Base-by-base conservation (phyloP, 768 basidiomycete species). In the Mycena leptocephala region DNA sequence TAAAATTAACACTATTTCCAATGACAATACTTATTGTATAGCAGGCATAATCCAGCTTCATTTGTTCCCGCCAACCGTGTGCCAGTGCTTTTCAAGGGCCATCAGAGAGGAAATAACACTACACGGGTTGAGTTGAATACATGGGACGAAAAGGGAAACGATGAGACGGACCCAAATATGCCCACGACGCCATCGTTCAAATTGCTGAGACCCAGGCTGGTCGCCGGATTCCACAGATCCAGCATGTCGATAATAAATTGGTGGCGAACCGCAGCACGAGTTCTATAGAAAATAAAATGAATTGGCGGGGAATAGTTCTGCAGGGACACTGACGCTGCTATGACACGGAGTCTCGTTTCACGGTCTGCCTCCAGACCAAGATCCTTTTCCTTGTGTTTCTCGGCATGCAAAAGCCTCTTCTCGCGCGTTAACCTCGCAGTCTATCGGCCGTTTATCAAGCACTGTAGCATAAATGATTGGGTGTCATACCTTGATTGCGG, bases 161-260 rank as follows among this genome's bases (percentile, higher is more conserved):
- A 53, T 70, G 30, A 68, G 58, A 83, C 81, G 59, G 75, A 98
- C 96, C 98, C 98, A 77, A 95, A 89, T 72, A 95, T 87, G 69
- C 98, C 98, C 33, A 98, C 86, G 24, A 92, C 81, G 30, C 98
- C 97, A 75, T 99, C 98, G 81, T 94, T 96, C 78, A 97, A 79
- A 78, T 91, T 90, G 76, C 93, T 89, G 66, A 95, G 86, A 20
- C 94, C 95, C 48, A 97, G 89, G 72, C 91, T 94, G 24, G 94
- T 93, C 9, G 96, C 95, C 7, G 98, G 98, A 80, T 97, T 92
- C 93, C 94, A 97, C 73, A 97, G 84, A 82, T 99, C 98, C 72
- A 97, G 87, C 24, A 92, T 81, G 83, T 99, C 98, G 74, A 95
- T 92, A 69, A 94, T 85, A 79, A 99, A 91, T 84, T 99, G 98